Conservation (phyloP, 2,329 filamentous ascomycete species). For the Aspergillus niger region DNA sequence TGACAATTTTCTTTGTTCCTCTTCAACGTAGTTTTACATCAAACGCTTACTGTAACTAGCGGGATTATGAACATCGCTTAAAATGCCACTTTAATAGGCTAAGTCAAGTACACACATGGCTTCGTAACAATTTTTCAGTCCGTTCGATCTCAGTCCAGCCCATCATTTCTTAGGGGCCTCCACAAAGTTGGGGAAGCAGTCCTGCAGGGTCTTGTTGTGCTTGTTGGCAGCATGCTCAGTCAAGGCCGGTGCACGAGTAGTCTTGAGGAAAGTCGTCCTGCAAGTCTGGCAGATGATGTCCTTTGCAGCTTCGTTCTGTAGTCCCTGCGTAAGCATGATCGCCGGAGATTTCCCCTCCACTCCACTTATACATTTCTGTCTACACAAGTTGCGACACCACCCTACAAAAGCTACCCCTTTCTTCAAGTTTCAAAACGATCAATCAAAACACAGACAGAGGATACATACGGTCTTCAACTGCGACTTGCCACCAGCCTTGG, state of each 20-base stretch:
- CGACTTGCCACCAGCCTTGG: constrained; percentile 58
- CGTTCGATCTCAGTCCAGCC: background rate
- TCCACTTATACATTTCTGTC: background rate
- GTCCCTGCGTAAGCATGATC: background rate
- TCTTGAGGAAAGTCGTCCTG: constrained; percentile 78
- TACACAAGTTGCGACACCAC: background rate
- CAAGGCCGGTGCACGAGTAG: constrained; percentile 70
- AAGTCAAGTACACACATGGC: background rate
- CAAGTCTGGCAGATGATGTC: constrained; percentile 76
- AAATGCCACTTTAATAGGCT: background rate
- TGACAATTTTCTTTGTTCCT: background rate
- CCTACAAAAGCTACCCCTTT: background rate
- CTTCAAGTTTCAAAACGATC: no score
- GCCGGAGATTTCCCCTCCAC: background rate
- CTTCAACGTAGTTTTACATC: background rate
- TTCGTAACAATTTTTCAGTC: background rate
- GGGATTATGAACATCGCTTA: background rate
- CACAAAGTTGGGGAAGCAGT: constrained; percentile 64
- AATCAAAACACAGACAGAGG: background rate
- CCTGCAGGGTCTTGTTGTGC: constrained; percentile 70
- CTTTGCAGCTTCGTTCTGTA: constrained; percentile 70
- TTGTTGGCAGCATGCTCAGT: constrained; percentile 73
- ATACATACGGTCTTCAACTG: constrained; percentile 67
- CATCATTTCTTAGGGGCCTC: constrained; percentile 15
- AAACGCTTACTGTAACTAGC: background rate